Conservation (phyloP, 768 basidiomycete species). For the Suillus decipiens region DNA sequence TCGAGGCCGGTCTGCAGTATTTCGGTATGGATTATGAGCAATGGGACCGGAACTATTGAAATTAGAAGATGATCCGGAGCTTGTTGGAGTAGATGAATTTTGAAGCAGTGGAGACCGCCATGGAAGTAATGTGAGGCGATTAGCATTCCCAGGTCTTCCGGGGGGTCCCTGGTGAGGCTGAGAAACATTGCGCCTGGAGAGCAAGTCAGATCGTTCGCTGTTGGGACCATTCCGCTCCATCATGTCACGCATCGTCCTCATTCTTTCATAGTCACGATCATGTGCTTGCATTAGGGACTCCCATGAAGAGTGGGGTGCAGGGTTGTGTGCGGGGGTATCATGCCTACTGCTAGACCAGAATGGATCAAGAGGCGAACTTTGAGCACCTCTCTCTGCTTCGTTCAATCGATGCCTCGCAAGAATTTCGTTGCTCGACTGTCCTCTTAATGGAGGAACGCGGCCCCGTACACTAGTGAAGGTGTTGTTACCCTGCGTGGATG, state of each 20-base stretch:
- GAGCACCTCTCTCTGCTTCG: background rate
- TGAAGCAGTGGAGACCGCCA: constrained; percentile 6
- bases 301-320: background rate
- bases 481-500: background rate
- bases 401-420: constrained; percentile 4
- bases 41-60: background rate
- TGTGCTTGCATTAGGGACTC: background rate
- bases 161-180: background rate
- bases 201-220: constrained; percentile 5
- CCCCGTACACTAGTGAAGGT: background rate
- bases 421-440: background rate
- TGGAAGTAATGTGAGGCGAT: constrained; percentile 2
- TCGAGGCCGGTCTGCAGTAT: background rate
- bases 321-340: background rate
- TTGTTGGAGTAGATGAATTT: background rate
- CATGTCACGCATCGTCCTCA: constrained; percentile 4
- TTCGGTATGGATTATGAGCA: background rate
- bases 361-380: constrained; percentile 6
- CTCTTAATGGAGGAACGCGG: background rate
- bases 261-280: constrained; percentile 1
- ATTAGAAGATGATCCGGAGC: background rate
- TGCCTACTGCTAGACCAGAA: background rate
- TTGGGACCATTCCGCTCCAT: constrained; percentile 2
- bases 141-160: background rate
- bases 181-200: background rate